Percentiles rank a stretch among this genome's conserved stretches.
phyloP scores from a whole-genome alignment of 148 eudicot species.

The Salicornia ramosissima region DNA sequence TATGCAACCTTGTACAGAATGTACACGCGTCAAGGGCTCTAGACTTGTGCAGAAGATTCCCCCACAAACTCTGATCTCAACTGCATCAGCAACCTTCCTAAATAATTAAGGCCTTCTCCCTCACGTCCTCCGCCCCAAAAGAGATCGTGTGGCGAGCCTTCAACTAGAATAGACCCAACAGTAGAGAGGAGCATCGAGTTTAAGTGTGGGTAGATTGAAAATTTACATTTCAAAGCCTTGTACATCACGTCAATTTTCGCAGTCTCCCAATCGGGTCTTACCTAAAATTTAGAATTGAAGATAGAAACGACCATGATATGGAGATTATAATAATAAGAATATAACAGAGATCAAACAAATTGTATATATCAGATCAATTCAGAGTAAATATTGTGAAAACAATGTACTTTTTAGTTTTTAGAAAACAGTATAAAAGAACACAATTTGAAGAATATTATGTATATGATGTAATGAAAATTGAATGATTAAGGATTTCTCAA shows the following conservation, averaged over 20 bases:
- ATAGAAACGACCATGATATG: neutral
- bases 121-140: slow-evolving; percentile 99
- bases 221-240: slow-evolving; percentile 78
- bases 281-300: slow-evolving; percentile 34
- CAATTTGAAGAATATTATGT: neutral
- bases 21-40: slow-evolving; percentile 6
- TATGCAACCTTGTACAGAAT: neutral
- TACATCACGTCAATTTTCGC: slow-evolving; percentile 77
- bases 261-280: slow-evolving; percentile 82
- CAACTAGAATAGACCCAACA: slow-evolving; percentile 70
- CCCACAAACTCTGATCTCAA: slow-evolving; percentile 80
- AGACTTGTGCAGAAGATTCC: slow-evolving; percentile 32
- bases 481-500: neutral
- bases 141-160: slow-evolving; percentile 95
- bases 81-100: slow-evolving; percentile 91
- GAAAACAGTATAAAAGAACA: neutral
- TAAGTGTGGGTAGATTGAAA: slow-evolving; percentile 72
- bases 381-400: neutral
- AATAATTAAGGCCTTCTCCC: slow-evolving; percentile 94
- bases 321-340: neutral
- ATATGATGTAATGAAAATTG: neutral
- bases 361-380: neutral
- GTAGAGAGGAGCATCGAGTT: slow-evolving; percentile 74
- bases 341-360: neutral
- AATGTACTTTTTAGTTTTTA: too few relatives aligned